phyloP scores from a whole-genome alignment of 2,329 filamentous ascomycete genomes.

The Xylariaceae sp. region DNA sequence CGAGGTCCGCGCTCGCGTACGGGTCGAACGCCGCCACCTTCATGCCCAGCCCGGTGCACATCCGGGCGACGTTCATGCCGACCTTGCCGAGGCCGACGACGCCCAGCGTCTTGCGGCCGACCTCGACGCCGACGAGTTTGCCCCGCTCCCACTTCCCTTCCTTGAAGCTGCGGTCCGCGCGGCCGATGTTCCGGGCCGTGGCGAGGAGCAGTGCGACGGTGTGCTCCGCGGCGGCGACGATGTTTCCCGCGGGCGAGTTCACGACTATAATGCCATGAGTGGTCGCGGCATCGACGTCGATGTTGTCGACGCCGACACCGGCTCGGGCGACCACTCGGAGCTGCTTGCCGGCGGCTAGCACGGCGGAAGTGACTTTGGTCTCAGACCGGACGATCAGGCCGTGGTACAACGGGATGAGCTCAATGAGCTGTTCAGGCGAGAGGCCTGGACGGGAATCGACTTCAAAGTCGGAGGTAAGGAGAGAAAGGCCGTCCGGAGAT shows the following conservation, averaged over 20 bases:
- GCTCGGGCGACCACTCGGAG: slow-evolving; percentile 79
- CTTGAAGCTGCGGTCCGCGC: slow-evolving; percentile 70
- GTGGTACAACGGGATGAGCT: slow-evolving; percentile 72
- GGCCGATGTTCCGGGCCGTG: slow-evolving; percentile 72
- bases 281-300: slow-evolving; percentile 74
- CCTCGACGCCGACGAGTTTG: slow-evolving; percentile 71
- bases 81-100: slow-evolving; percentile 84
- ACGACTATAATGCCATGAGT: slow-evolving; percentile 76
- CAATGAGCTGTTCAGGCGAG: slow-evolving; percentile 62
- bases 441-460: slow-evolving; percentile 70
- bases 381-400: slow-evolving; percentile 80
- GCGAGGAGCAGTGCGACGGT: slow-evolving; percentile 75
- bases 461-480: slow-evolving; percentile 67
- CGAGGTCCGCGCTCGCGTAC: slow-evolving; percentile 74
- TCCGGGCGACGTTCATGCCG: slow-evolving; percentile 77
- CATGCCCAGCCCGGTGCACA: slow-evolving; percentile 76
- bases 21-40: slow-evolving; percentile 74
- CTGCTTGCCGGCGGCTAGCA: slow-evolving; percentile 67
- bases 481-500: slow-evolving; percentile 73
- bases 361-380: slow-evolving; percentile 73
- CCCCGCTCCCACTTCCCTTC: slow-evolving; percentile 75
- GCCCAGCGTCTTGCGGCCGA: slow-evolving; percentile 75
- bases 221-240: slow-evolving; percentile 78
- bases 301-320: slow-evolving; percentile 83
- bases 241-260: slow-evolving; percentile 79